Base-by-base conservation (phyloP, 768 basidiomycete genomes). In the Mrakia blollopis region DNA sequence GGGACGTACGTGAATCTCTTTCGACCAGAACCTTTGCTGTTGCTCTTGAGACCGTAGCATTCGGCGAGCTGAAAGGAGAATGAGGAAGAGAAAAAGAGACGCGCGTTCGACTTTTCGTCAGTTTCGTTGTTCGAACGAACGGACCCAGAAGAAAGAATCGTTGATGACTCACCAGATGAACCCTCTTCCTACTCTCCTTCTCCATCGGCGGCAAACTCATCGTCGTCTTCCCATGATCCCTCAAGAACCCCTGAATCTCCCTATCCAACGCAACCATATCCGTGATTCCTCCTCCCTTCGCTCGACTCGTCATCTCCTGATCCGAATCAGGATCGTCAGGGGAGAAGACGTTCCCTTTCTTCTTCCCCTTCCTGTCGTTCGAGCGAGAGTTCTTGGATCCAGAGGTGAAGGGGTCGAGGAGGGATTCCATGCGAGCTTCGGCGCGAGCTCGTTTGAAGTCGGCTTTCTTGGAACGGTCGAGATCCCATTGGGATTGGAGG, bases 391-490 rank as follows among this genome's bases (percentile, higher is more conserved):
- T 91, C 79, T 89, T 88, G 82, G 89, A 90, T n/a, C 79, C 79
- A 10, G 86, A 79, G 18, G 81, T 80, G n/a, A 89, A 83, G 0
- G 90, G 90, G 80, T 94, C 91, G 2, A 89, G 85, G 18, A 88
- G 88, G 0, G 84, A 84, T 25, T 87, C 85, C 2, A 90, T 84
- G 16, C 88, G 88, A 23, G 87, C 89, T 4, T 87, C 83, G 1
- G 85, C 87, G 0, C 93, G 89, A 23, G 87, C 85, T 2, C 85
- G 87, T 82, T 93, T 96, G 81, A 85, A 82, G 75, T 89, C 89
- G 0, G 92, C 92, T 82, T 97, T 98, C 85, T 89, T 91, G 72
- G 86, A 84, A 2, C 93, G 92, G 81, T 98, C 95, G 67, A 87
- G 87, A 63, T 89, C 88, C 93, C 93, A 97, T 77, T 89, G 89